A percentile compares a stretch with the other conserved stretches of the same genome.
These are phyloP conservation scores for Trichoderma semiorbis DNA, from an alignment of 2,329 filamentous ascomycete genomes.

Conservation along the genomic window DNA sequence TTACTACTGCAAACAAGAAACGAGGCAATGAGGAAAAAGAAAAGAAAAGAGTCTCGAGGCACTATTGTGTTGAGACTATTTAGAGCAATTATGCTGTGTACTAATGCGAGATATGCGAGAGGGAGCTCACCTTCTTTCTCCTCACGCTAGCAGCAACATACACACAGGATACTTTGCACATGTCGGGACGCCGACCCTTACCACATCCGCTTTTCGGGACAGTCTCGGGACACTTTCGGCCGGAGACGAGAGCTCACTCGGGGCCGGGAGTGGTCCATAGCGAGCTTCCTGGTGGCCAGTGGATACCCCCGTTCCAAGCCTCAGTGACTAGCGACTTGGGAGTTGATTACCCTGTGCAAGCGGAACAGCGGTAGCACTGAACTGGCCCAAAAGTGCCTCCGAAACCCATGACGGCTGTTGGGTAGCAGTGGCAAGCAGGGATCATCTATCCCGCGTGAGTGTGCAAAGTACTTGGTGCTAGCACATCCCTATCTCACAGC, in stretches of 20 bases:
- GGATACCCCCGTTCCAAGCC: background rate
- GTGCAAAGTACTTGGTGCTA: background rate
- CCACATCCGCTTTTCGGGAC: conserved; percentile 4
- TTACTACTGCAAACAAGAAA: background rate
- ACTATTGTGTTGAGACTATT: background rate
- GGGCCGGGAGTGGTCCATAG: conserved; percentile 3
- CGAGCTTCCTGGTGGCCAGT: background rate
- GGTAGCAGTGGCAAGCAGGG: conserved; percentile 4
- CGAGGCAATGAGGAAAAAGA: background rate
- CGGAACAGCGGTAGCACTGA: background rate
- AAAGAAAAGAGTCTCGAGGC: background rate
- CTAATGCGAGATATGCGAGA: conserved; percentile 1
- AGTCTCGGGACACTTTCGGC: conserved; percentile 16
- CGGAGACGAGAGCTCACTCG: conserved; percentile 9
- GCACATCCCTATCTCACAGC: background rate
- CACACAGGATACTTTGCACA: background rate
- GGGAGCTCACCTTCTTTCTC: background rate
- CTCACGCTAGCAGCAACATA: background rate
- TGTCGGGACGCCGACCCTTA: background rate
- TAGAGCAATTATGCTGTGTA: background rate
- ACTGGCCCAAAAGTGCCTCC: conserved; percentile 14
- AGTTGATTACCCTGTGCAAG: background rate
- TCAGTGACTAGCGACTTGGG: background rate
- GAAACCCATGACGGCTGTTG: conserved; percentile 13
- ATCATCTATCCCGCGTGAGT: background rate